A percentile compares a stretch with the other conserved stretches of the same genome.
These are phyloP conservation scores for Plicaturopsis crispa DNA, from an alignment of 768 basidiomycete species.

Conservation along the genomic window DNA sequence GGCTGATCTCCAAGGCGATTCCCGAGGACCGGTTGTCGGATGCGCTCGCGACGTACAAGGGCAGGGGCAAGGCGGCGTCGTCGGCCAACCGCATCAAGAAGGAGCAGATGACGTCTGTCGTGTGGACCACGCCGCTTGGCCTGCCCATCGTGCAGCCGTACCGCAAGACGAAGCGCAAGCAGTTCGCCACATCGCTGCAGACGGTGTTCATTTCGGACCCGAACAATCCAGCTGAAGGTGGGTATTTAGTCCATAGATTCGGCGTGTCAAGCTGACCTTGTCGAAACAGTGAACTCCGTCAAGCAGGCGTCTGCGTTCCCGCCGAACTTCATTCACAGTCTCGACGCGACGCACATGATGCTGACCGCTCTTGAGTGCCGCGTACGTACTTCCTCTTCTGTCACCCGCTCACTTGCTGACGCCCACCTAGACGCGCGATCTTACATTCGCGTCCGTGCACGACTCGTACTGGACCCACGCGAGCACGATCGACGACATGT, in stretches of 20 bases:
- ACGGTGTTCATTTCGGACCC: slow-evolving; percentile 89
- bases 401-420: slow-evolving; percentile 5
- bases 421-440: slow-evolving; percentile 44
- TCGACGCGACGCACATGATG: slow-evolving; percentile 99
- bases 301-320: slow-evolving; percentile 98
- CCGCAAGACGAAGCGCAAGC: slow-evolving; percentile 73
- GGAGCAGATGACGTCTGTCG: slow-evolving; percentile 92
- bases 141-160: slow-evolving; percentile 96
- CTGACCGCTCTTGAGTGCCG: slow-evolving; percentile 86
- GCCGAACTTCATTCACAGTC: slow-evolving; percentile 95
- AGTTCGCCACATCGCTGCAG: slow-evolving; percentile 80
- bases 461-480: slow-evolving; percentile 99
- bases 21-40: slow-evolving; percentile 59
- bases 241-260: slow-evolving; percentile 6
- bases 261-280: slow-evolving; percentile 3
- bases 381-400: slow-evolving; percentile 32
- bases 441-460: slow-evolving; percentile 94
- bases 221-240: slow-evolving; percentile 60
- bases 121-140: slow-evolving; percentile 96
- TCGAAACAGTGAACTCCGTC: slow-evolving; percentile 56
- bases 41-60: slow-evolving; percentile 22
- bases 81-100: slow-evolving; percentile 45
- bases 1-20: slow-evolving; percentile 81
- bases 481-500: slow-evolving; percentile 80
- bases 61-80: slow-evolving; percentile 1